Conservation (phyloP, 2,329 filamentous ascomycete species). For the Sarocladium oryzae region DNA sequence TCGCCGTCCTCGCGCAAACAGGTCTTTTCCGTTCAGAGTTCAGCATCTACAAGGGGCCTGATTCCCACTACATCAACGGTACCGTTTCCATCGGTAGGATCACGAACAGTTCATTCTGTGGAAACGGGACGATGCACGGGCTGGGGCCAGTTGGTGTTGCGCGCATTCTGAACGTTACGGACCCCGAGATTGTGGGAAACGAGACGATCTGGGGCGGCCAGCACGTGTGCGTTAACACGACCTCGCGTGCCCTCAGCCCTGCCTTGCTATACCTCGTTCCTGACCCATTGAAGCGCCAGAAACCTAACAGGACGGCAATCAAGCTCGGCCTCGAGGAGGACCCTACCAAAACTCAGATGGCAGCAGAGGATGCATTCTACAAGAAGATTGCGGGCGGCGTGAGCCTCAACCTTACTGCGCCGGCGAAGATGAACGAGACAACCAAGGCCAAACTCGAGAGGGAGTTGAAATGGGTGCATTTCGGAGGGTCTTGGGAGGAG, state of each 20-base stretch:
- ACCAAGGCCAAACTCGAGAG: not conserved
- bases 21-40: conserved; percentile 29
- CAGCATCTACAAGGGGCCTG: conserved; percentile 28
- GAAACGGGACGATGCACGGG: conserved; percentile 22
- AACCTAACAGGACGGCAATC: conserved; percentile 8
- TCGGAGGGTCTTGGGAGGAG: conserved; percentile 35
- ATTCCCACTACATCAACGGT: conserved; percentile 33
- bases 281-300: conserved; percentile 3
- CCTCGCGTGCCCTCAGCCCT: conserved; percentile 22
- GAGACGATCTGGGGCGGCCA: conserved; percentile 22
- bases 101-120: conserved; percentile 15
- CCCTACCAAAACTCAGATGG: conserved; percentile 6
- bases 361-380: conserved; percentile 13
- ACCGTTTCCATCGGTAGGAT: conserved; percentile 23
- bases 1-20: conserved; percentile 30
- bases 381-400: conserved; percentile 5
- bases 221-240: conserved; percentile 26
- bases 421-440: not conserved
- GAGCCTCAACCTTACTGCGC: not conserved
- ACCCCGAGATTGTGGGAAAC: conserved; percentile 22
- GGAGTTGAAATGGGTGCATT: conserved; percentile 26
- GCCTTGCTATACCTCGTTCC: conserved; percentile 23
- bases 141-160: conserved; percentile 22
- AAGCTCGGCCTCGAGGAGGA: conserved; percentile 6
- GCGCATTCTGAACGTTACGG: conserved; percentile 22